Evolutionary conservation across 208 protist genomes (phyloP).

Genomic region (Leishmania tropica): DNA sequence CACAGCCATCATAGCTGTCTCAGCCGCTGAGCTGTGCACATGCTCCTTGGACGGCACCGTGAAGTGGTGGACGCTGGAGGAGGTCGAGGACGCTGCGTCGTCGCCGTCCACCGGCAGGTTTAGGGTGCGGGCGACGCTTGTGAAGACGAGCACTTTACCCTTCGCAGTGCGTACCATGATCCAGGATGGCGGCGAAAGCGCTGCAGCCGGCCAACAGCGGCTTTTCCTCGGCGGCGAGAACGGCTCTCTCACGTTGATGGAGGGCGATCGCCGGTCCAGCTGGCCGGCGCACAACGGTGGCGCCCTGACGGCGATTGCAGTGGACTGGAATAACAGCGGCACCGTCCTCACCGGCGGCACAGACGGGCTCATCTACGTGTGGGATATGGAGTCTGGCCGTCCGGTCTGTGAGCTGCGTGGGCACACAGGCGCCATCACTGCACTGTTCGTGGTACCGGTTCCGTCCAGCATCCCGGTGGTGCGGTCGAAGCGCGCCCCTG

Average conservation of each 20-base stretch:
- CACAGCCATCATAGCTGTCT: constrained; percentile 53
- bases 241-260: constrained; percentile 65
- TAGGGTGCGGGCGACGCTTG: constrained; percentile 26
- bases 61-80: constrained; percentile 62
- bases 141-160: constrained; percentile 43
- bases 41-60: constrained; percentile 80
- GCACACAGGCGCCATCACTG: constrained; percentile 66
- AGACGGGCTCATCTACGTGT: constrained; percentile 75
- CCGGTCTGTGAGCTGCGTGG: constrained; percentile 66
- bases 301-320: constrained; percentile 61
- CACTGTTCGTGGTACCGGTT: constrained; percentile 36
- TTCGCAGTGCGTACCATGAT: constrained; percentile 58
- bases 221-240: constrained; percentile 71
- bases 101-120: constrained; percentile 12
- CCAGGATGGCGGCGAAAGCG: constrained; percentile 24
- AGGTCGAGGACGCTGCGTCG: constrained; percentile 6
- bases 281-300: constrained; percentile 67
- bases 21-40: constrained; percentile 53
- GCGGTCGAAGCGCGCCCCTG: constrained; percentile 10
- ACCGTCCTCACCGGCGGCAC: constrained; percentile 72
- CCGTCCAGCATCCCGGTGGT: constrained; percentile 22
- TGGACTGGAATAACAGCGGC: constrained; percentile 30
- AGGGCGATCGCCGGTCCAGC: constrained; percentile 50
- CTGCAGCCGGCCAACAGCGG: constrained; percentile 10
- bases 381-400: constrained; percentile 58